Evolutionary conservation across 495 filamentous ascomycete species (phyloP).

Genomic region (Friedmanniomyces simplex): DNA sequence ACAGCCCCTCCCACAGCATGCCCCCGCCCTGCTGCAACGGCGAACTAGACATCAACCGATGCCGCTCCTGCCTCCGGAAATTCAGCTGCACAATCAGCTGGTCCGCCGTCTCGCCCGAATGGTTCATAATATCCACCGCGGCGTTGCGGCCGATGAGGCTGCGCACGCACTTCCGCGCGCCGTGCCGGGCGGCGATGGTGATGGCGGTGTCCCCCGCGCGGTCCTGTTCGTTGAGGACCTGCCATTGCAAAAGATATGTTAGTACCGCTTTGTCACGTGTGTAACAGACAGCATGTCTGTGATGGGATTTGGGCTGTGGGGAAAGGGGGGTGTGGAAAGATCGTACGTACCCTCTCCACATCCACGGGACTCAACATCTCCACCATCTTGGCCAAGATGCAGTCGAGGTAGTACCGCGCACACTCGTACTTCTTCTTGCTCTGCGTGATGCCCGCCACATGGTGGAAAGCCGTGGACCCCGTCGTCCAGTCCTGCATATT

Average conservation of each 20-base stretch:
- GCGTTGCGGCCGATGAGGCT: conserved; percentile 62
- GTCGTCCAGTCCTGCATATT: conserved; percentile 57
- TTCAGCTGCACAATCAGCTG: conserved; percentile 54
- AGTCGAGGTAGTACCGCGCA: conserved; percentile 84
- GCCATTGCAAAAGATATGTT: conserved; percentile 6
- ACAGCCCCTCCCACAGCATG: conserved; percentile 9
- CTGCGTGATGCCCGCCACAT: conserved; percentile 73
- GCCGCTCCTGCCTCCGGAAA: conserved; percentile 35
- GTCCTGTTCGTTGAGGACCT: conserved; percentile 61
- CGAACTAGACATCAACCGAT: conserved; percentile 47
- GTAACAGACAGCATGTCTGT: no score
- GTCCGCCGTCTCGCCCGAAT: conserved; percentile 65
- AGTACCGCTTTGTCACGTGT: no score
- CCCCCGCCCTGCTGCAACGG: conserved; percentile 46
- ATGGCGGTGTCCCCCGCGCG: conserved; percentile 77
- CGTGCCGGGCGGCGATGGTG: conserved; percentile 72
- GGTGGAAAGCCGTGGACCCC: conserved; percentile 80
- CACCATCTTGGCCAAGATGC: conserved; percentile 72
- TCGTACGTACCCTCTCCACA: conserved; percentile 39
- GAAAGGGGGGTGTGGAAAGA: no score
- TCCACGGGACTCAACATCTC: conserved; percentile 56
- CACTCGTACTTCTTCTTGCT: conserved; percentile 69
- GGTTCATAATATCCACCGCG: conserved; percentile 67
- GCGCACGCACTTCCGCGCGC: conserved; percentile 62
- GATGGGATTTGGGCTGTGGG: no score